These are phyloP conservation scores for Dioscorea dumetorum DNA, from an alignment of 106 monocot genomes.

Conservation along the genomic window DNA sequence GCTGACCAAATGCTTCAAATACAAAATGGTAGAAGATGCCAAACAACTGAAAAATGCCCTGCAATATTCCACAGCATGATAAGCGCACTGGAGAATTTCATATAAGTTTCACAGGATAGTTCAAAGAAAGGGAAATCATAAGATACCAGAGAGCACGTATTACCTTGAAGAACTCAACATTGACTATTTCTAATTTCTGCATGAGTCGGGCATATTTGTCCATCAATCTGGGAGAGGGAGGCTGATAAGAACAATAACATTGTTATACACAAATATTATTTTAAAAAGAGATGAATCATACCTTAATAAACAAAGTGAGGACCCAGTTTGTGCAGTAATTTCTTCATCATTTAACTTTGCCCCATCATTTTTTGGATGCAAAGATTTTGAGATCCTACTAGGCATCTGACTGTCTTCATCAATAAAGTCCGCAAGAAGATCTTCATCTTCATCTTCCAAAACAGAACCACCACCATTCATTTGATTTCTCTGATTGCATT, in stretches of 20 bases:
- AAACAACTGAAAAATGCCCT: constrained; percentile 93
- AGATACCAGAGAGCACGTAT: neutral
- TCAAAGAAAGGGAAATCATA: neutral
- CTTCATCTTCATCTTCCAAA: constrained; percentile 92
- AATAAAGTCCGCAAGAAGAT: constrained; percentile 96
- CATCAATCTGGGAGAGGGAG: constrained; percentile 70
- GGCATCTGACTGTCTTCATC: constrained; percentile 99
- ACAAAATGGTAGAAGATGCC: constrained; percentile 81
- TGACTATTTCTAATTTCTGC: constrained; percentile 95
- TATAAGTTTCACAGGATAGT: neutral
- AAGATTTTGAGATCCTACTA: constrained; percentile 66
- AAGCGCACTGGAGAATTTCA: constrained; percentile 14
- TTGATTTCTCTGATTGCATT: constrained; percentile 15
- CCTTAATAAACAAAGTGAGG: constrained; percentile 87
- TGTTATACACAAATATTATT: too few species aligned
- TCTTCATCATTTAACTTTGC: constrained; percentile 67
- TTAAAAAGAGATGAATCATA: constrained; percentile 7
- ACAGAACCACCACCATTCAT: constrained; percentile 31
- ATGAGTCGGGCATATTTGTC: constrained; percentile 99
- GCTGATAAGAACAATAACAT: neutral
- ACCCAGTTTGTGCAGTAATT: constrained; percentile 80
- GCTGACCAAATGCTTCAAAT: constrained; percentile 80
- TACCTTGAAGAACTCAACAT: constrained; percentile 94
- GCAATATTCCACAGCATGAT: constrained; percentile 23
- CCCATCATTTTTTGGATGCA: constrained; percentile 22